These are phyloP conservation scores for Quercus lobata DNA, from an alignment of 331 rosid genomes.

Conservation along the genomic window DNA sequence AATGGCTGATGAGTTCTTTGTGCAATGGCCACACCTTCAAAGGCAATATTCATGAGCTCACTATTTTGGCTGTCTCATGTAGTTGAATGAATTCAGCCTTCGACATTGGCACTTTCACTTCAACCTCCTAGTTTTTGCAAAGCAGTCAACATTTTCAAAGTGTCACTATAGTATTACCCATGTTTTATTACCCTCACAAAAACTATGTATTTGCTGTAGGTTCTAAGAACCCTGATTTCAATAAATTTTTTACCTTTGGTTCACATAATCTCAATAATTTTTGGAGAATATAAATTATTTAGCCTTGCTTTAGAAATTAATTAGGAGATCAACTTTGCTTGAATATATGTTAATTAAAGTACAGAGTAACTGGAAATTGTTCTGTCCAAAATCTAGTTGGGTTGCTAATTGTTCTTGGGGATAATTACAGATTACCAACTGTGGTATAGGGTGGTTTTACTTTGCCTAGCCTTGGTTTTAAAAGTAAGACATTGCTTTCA, in stretches of 20 bases:
- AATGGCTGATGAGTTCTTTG: too few species aligned
- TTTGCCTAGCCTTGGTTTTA: too few species aligned
- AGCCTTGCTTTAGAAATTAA: not conserved
- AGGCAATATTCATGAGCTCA: too few species aligned
- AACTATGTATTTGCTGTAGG: not conserved
- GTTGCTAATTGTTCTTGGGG: too few species aligned
- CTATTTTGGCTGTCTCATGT: conserved; percentile 57
- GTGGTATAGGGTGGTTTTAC: too few species aligned
- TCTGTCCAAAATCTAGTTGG: too few species aligned
- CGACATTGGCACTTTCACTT: not conserved
- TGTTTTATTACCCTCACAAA: not conserved
- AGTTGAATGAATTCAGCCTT: conserved; percentile 16
- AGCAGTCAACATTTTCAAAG: not conserved
- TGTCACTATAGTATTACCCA: not conserved
- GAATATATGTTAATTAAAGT: too few species aligned
- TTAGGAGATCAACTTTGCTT: not conserved
- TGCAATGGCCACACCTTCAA: too few species aligned
- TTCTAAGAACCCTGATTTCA: not conserved
- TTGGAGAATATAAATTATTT: not conserved
- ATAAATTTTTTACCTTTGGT: not conserved
- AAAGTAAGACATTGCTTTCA: too few species aligned
- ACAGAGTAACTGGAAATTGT: too few species aligned
- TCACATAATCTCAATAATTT: not conserved
- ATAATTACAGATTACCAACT: too few species aligned
- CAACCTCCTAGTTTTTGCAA: not conserved